Evolutionary conservation across 2,329 filamentous ascomycete species (phyloP).

Genomic region (Rhytidhysteron rufulum): DNA sequence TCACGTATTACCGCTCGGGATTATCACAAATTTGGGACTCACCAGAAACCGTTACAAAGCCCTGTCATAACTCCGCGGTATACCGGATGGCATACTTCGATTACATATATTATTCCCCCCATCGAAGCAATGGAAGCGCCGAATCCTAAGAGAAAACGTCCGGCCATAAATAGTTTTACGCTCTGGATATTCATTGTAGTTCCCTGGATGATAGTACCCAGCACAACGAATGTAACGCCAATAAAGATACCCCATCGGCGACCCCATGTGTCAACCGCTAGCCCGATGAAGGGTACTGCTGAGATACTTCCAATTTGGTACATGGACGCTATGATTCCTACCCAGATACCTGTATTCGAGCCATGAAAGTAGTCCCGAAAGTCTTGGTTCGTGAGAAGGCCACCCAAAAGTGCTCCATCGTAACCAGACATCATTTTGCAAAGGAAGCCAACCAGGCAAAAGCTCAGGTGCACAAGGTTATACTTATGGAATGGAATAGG

Average conservation of each 20-base stretch:
- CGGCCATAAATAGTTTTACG: conserved; percentile 50
- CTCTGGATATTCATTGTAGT: conserved; percentile 41
- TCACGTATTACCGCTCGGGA: too few relatives aligned
- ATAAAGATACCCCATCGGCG: conserved; percentile 48
- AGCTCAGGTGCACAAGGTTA: too few relatives aligned
- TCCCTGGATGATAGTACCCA: conserved; percentile 48
- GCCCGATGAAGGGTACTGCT: conserved; percentile 46
- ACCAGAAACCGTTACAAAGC: conserved; percentile 43
- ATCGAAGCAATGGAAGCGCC: conserved; percentile 55
- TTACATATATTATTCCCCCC: conserved; percentile 56
- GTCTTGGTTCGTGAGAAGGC: conserved; percentile 46
- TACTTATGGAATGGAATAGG: too few relatives aligned
- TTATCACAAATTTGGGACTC: too few relatives aligned
- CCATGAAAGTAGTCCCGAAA: conserved; percentile 44
- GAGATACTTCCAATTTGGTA: conserved; percentile 47
- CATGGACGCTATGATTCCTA: conserved; percentile 44
- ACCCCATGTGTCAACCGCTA: conserved; percentile 42
- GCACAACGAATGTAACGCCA: conserved; percentile 47
- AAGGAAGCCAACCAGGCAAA: conserved; percentile 42
- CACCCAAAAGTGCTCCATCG: conserved; percentile 55
- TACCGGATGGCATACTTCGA: conserved; percentile 58
- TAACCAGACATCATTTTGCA: conserved; percentile 56
- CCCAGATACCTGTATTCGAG: conserved; percentile 40
- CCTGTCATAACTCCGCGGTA: conserved; percentile 49
- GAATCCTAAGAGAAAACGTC: conserved; percentile 57